phyloP scores from a whole-genome alignment of 1,284 basidiomycete species.

The Moesziomyces sp. region DNA sequence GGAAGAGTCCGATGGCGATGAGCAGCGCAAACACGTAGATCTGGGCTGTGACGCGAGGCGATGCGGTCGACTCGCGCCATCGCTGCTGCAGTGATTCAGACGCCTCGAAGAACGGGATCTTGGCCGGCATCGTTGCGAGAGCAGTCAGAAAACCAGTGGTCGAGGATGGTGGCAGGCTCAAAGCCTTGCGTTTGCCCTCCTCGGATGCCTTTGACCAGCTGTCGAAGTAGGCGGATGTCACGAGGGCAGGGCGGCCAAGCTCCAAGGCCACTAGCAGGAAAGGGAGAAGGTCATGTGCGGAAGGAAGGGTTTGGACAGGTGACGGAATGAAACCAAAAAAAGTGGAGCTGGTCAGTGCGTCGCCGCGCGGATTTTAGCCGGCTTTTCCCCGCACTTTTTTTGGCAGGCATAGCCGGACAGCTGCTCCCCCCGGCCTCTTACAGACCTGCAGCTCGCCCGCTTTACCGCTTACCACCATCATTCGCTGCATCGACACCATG shows the following conservation, averaged over 20 bases:
- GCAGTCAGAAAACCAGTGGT: background rate
- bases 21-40: constrained; percentile 39
- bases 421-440: no score
- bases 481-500: constrained; percentile 1
- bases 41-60: constrained; percentile 27
- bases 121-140: constrained; percentile 31
- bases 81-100: constrained; percentile 33
- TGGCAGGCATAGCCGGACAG: background rate
- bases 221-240: no score
- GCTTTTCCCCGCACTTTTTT: constrained; percentile 20
- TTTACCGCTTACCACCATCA: no score
- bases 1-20: constrained; percentile 27
- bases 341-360: background rate
- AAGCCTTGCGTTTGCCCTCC: no score
- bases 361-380: constrained; percentile 13
- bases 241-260: no score
- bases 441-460: no score
- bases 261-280: no score
- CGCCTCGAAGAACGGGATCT: constrained; percentile 32
- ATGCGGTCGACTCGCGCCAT: constrained; percentile 21
- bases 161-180: no score
- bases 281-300: background rate
- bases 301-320: background rate
- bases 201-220: no score
- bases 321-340: background rate